Percentiles rank a stretch among this genome's conserved stretches.
Evolutionary conservation across 768 basidiomycete species (phyloP).

Genomic region (Mycena vitilis): DNA sequence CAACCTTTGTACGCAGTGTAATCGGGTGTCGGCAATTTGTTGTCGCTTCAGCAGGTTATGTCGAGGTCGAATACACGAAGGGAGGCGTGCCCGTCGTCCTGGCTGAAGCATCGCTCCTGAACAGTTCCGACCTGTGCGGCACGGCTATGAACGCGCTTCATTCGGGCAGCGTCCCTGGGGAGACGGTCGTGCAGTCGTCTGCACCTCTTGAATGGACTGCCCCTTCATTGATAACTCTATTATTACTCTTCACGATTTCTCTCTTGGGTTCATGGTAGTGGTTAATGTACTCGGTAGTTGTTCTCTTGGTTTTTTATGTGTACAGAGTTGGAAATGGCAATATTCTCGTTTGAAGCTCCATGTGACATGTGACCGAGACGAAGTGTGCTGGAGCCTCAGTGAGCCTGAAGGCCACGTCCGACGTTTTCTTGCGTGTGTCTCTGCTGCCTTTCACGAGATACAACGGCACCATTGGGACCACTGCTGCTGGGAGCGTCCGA

Average conservation of each 20-base stretch:
- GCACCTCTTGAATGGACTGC: background rate
- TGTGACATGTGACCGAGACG: too few species aligned
- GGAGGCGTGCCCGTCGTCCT: slow-evolving; percentile 74
- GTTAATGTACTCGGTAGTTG: slow-evolving; percentile 5
- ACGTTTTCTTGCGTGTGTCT: background rate
- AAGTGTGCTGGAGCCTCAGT: background rate
- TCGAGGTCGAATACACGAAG: slow-evolving; percentile 70
- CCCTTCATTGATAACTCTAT: slow-evolving; percentile 13
- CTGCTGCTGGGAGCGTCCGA: slow-evolving; percentile 76
- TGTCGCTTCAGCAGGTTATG: slow-evolving; percentile 72
- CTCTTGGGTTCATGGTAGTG: slow-evolving; percentile 20
- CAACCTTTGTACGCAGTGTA: slow-evolving; percentile 53
- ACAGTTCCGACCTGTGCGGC: slow-evolving; percentile 55
- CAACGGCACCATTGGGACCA: slow-evolving; percentile 50
- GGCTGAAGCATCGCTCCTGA: slow-evolving; percentile 52
- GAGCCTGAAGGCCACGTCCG: background rate
- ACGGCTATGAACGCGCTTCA: slow-evolving; percentile 20
- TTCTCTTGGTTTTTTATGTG: too few species aligned
- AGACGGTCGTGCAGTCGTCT: slow-evolving; percentile 19
- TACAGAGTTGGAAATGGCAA: too few species aligned
- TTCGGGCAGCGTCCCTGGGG: background rate
- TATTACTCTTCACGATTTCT: slow-evolving; percentile 18
- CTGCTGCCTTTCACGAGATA: slow-evolving; percentile 1
- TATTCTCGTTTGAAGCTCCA: too few species aligned
- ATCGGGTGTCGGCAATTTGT: slow-evolving; percentile 75